Conservation (phyloP, 2,329 filamentous ascomycete species). For the Xylaria sp. region DNA sequence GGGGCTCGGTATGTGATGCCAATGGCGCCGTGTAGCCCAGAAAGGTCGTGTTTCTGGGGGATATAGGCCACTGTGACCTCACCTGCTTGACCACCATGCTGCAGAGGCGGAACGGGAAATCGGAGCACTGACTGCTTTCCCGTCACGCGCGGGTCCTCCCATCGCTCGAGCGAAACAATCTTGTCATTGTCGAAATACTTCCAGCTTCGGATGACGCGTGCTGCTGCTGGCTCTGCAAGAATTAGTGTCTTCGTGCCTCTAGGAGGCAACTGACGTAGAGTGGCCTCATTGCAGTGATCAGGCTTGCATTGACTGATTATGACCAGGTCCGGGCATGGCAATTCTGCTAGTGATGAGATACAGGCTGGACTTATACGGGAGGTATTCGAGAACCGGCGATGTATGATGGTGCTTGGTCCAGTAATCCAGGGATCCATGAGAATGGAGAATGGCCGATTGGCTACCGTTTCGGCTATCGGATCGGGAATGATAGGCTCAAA, state of each 20-base stretch:
- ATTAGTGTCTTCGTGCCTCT: constrained; percentile 54
- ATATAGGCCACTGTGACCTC: constrained; percentile 69
- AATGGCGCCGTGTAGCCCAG: constrained; percentile 59
- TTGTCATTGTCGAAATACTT: constrained; percentile 57
- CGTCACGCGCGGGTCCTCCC: constrained; percentile 38
- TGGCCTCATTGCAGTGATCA: constrained; percentile 67
- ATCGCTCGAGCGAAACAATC: constrained; percentile 41
- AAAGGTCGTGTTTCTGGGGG: constrained; percentile 54
- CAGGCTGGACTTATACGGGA: constrained; percentile 51
- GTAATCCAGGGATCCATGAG: constrained; percentile 68
- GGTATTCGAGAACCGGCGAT: constrained; percentile 56
- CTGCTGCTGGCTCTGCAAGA: constrained; percentile 59
- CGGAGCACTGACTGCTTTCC: constrained; percentile 35
- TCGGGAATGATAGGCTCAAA: constrained; percentile 51
- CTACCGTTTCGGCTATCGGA: constrained; percentile 29
- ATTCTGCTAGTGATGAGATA: constrained; percentile 45
- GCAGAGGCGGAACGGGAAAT: constrained; percentile 50
- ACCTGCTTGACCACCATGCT: constrained; percentile 49
- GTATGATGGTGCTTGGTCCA: constrained; percentile 55
- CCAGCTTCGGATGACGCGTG: constrained; percentile 61
- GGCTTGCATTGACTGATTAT: constrained; percentile 45
- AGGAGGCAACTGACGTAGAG: constrained; percentile 57
- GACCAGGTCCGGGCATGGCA: constrained; percentile 42
- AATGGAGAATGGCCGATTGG: constrained; percentile 55
- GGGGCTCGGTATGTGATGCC: constrained; percentile 68